Percentiles rank a stretch among this genome's conserved stretches.
Conservation (phyloP, 2,329 filamentous ascomycete genomes). For the Sporothrix brasiliensis region DNA sequence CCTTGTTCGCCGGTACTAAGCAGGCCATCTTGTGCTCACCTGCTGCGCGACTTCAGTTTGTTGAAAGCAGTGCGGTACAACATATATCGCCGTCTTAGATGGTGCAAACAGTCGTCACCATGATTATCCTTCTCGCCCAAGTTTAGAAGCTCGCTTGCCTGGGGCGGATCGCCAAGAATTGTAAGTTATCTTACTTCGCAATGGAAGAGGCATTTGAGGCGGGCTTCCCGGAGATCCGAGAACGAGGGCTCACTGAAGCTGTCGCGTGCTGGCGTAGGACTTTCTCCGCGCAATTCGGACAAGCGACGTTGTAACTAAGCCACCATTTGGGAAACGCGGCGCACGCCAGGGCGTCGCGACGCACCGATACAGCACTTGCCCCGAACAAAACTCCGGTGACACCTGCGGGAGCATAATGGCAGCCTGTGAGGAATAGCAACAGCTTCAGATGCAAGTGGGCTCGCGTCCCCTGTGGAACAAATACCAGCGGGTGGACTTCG, state of each 20-base stretch:
- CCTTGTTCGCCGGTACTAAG: neutral
- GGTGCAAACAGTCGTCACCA: neutral
- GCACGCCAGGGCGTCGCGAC: neutral
- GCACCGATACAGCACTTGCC: constrained; percentile 26
- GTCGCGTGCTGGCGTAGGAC: constrained; percentile 17
- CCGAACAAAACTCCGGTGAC: constrained; percentile 33
- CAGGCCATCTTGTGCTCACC: neutral
- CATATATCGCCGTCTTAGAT: too few species aligned
- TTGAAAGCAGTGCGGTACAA: neutral
- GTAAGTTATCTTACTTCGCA: neutral
- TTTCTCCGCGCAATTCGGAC: constrained; percentile 3
- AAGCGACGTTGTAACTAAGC: neutral
- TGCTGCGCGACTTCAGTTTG: neutral
- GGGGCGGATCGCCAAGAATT: constrained; percentile 4
- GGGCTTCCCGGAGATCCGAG: constrained; percentile 22
- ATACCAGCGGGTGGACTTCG: neutral
- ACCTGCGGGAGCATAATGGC: constrained; percentile 7
- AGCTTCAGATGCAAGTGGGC: constrained; percentile 6
- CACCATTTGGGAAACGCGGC: constrained; percentile 15
- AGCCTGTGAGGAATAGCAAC: neutral
- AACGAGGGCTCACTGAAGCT: constrained; percentile 4
- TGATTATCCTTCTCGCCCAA: neutral
- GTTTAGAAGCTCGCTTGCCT: neutral
- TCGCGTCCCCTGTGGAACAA: constrained; percentile 15
- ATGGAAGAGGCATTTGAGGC: neutral